A percentile compares a stretch with the other conserved stretches of the same genome.
Evolutionary conservation across 1,284 basidiomycete genomes (phyloP).

Genomic region (Schizophyllum amplum): DNA sequence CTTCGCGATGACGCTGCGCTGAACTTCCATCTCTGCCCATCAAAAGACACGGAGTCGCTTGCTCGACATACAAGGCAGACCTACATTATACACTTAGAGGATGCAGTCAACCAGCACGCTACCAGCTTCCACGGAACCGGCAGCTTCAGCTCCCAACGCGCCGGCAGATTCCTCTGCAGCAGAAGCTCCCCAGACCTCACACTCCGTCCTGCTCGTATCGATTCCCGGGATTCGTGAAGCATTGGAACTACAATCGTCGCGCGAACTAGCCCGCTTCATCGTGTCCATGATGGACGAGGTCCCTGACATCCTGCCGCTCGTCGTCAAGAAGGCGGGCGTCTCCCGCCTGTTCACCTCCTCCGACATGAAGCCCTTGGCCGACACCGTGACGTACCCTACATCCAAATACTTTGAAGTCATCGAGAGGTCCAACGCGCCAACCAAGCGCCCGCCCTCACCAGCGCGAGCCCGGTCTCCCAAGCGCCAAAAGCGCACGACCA

Average conservation of each 20-base stretch:
- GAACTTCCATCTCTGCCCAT: not conserved
- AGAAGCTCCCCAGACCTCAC: not conserved
- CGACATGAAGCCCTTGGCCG: not conserved
- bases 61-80: not conserved
- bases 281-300: not conserved
- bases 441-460: no score
- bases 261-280: not conserved
- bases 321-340: not conserved
- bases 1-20: not conserved
- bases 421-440: no score
- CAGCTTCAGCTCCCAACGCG: no score
- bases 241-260: not conserved
- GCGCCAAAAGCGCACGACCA: not conserved
- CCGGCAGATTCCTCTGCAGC: no score
- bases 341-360: not conserved
- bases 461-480: no score
- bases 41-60: not conserved
- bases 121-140: no score
- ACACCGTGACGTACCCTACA: not conserved
- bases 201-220: not conserved
- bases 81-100: no score
- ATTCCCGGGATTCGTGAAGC: not conserved
- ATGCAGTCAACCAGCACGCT: no score
- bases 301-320: not conserved
- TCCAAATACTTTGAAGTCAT: not conserved